A percentile compares a stretch with the other conserved stretches of the same genome.
Evolutionary conservation across 2,329 filamentous ascomycete genomes (phyloP).

Genomic region (Cryphonectria radicalis): DNA sequence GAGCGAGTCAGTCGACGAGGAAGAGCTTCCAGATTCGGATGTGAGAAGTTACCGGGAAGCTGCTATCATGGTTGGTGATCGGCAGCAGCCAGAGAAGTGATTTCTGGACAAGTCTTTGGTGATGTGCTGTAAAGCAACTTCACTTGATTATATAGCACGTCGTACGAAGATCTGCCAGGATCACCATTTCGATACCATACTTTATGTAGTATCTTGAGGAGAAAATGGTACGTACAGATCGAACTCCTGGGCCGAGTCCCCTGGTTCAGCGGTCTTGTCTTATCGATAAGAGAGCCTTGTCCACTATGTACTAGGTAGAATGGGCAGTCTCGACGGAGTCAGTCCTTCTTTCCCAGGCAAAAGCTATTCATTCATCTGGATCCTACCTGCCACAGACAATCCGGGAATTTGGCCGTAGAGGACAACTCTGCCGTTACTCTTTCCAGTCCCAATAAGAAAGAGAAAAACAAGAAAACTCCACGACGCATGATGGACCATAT

Average conservation of each 20-base stretch:
- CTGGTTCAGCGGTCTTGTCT: neutral
- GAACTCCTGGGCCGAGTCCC: neutral
- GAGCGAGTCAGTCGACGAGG: neutral
- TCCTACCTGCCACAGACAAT: neutral
- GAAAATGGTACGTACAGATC: neutral
- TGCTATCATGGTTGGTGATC: neutral
- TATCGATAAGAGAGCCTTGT: constrained; percentile 2
- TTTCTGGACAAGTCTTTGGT: neutral
- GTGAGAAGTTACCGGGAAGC: neutral
- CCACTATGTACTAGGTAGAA: no score
- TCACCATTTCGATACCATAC: neutral
- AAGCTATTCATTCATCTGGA: neutral
- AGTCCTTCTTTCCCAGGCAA: neutral
- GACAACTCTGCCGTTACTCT: neutral
- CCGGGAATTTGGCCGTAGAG: neutral
- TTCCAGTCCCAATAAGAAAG: neutral
- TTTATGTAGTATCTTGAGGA: neutral
- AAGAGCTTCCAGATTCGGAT: neutral
- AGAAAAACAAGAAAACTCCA: no score
- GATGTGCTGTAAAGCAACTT: neutral
- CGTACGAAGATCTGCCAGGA: neutral
- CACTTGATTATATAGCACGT: neutral
- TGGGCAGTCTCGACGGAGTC: neutral
- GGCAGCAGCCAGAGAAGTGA: neutral
- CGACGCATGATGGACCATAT: no score